phyloP scores from a whole-genome alignment of 1,284 basidiomycete genomes.

The Fomitopsis betulina region DNA sequence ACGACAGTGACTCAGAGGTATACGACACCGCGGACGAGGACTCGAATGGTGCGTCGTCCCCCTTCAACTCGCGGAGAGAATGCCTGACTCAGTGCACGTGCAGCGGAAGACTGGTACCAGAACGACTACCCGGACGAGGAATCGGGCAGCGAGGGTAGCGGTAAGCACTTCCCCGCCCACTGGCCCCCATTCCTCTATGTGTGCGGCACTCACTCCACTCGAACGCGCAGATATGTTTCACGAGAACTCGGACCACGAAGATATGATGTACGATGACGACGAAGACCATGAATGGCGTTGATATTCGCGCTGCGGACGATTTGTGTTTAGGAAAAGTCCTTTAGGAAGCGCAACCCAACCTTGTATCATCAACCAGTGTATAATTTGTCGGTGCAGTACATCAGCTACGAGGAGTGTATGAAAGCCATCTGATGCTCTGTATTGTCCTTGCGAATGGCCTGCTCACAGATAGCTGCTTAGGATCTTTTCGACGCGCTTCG shows the following conservation, averaged over 20 bases:
- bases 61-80: not conserved
- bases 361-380: not conserved
- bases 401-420: not conserved
- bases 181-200: not conserved
- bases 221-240: not conserved
- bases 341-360: not conserved
- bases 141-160: constrained; percentile 34
- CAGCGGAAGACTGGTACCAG: constrained; percentile 77
- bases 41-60: constrained; percentile 56
- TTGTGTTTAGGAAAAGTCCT: not conserved
- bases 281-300: not conserved
- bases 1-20: constrained; percentile 55
- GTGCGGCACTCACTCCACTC: no score
- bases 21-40: constrained; percentile 78
- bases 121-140: constrained; percentile 81
- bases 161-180: constrained; percentile 18
- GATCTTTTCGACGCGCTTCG: no score
- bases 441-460: no score
- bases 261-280: not conserved
- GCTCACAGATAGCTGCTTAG: no score
- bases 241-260: not conserved
- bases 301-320: not conserved
- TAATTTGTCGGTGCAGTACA: not conserved
- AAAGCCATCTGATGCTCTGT: not conserved
- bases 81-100: not conserved